phyloP scores from a whole-genome alignment of 352 stramenopile genomes.

The Pythium dissotocum region DNA sequence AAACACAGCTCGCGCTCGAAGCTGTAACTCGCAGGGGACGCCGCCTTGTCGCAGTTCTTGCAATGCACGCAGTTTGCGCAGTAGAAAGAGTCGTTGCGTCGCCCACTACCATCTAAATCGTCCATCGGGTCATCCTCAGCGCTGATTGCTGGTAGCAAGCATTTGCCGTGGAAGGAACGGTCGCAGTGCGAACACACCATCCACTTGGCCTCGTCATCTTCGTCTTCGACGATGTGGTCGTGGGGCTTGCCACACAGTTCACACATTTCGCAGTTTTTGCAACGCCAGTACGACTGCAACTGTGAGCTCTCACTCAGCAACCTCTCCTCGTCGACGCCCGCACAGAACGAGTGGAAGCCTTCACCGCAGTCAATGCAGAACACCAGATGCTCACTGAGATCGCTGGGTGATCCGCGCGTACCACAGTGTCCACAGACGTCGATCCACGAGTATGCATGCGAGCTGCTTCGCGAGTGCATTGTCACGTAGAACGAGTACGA shows the following conservation, averaged over 20 bases:
- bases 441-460: slow-evolving; percentile 89
- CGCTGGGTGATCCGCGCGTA: slow-evolving; percentile 63
- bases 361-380: slow-evolving; percentile 97
- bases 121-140: slow-evolving; percentile 28
- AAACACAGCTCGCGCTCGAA: slow-evolving; percentile 59
- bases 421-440: slow-evolving; percentile 92
- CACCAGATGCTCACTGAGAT: slow-evolving; percentile 60
- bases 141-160: slow-evolving; percentile 27
- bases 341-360: slow-evolving; percentile 94
- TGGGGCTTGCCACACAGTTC: slow-evolving; percentile 87
- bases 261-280: slow-evolving; percentile 96
- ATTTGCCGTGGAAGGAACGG: slow-evolving; percentile 31
- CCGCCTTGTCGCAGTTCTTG: slow-evolving; percentile 44
- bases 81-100: slow-evolving; percentile 40
- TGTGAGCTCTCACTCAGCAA: slow-evolving; percentile 40
- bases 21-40: slow-evolving; percentile 62
- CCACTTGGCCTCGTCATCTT: slow-evolving; percentile 16
- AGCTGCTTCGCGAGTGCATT: slow-evolving; percentile 73
- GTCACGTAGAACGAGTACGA: slow-evolving; percentile 72
- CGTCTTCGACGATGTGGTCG: slow-evolving; percentile 18
- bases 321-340: slow-evolving; percentile 39
- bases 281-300: slow-evolving; percentile 89
- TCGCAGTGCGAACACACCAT: slow-evolving; percentile 31
- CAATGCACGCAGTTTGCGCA: slow-evolving; percentile 73
- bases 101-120: background rate